Conservation (phyloP, 176 grass and related monocot genomes). For the Canna indica region DNA sequence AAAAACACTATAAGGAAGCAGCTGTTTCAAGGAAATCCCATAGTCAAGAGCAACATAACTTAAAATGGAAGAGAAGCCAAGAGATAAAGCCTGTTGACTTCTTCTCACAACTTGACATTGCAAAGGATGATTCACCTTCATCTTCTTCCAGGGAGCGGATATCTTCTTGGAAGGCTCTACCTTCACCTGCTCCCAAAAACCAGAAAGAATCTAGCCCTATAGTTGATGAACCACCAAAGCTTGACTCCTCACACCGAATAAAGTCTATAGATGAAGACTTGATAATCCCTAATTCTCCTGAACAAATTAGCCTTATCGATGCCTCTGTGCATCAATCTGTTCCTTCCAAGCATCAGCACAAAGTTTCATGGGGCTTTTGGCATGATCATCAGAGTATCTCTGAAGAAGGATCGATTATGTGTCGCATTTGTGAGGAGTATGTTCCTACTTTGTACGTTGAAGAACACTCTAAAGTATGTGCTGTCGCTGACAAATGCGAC, state of each 20-base stretch:
- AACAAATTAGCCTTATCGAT: slow-evolving; percentile 50
- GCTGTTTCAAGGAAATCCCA: slow-evolving; percentile 61
- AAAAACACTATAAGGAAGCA: slow-evolving; percentile 36
- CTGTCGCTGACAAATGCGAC: slow-evolving; percentile 89
- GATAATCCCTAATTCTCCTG: slow-evolving; percentile 31
- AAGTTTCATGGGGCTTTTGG: slow-evolving; percentile 88
- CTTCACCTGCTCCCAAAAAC: slow-evolving; percentile 33
- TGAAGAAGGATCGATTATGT: slow-evolving; percentile 99
- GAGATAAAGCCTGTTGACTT: slow-evolving; percentile 81
- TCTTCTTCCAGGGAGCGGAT: slow-evolving; percentile 59
- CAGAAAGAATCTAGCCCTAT: slow-evolving; percentile 4
- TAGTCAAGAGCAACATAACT: slow-evolving; percentile 90
- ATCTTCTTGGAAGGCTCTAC: slow-evolving; percentile 80
- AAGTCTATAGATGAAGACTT: slow-evolving; percentile 36
- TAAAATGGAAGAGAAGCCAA: slow-evolving; percentile 97
- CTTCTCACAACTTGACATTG: slow-evolving; percentile 41
- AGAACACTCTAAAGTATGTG: slow-evolving; percentile 84
- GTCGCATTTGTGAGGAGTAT: slow-evolving; percentile 99
- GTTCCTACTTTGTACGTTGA: slow-evolving; percentile 88
- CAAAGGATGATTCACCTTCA: slow-evolving; percentile 59
- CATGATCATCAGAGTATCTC: slow-evolving; percentile 82
- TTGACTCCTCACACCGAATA: slow-evolving; percentile 8
- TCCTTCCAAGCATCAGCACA: slow-evolving; percentile 63
- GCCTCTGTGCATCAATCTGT: slow-evolving; percentile 43
- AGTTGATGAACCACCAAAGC: slow-evolving; percentile 8